Evolutionary conservation across 2,329 filamentous ascomycete genomes (phyloP), one percentile per base, ranked within the genome.

Genomic region (Stromatinia cepivora): DNA sequence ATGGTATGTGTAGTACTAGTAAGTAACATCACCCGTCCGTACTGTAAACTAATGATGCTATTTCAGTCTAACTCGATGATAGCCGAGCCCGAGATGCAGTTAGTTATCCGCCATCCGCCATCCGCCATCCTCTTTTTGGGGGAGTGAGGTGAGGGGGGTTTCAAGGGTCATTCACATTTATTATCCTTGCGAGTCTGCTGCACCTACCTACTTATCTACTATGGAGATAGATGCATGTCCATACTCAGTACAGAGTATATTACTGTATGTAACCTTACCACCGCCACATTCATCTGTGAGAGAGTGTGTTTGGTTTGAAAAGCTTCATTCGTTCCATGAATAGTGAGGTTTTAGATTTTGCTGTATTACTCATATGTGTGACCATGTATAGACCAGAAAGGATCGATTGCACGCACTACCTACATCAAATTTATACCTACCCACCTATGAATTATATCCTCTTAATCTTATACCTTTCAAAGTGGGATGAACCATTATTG

Each of bases 31-130:
- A 42, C 39, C 39, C 39, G 39, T 17, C 39, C 39, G 13, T 17
- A 42, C 17, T 17, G 39, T 17, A 42, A 15, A 42, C 39, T 15
- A 11, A 42, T 42, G 39, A 42, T 48, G 46, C 46, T 57, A 57
- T 57, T 57, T 57, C 31, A 57, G 54, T 57, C 54, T 57, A 57
- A 57, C 20, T 57, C 34, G 54, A 25, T 58, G 56, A 42, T 58
- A 58, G 56, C 56, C 56, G 56, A 58, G 56, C 56, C 56, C n/a
- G 36, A n/a, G 39, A 42, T 42, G 39, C 39, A 42, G 39, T 42
- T 42, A 42, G 34, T 39, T 57, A 57, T 25, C 34, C 34, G 36
- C 56, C 56, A 58, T 34, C n/a, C 25, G n/a, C n/a, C n/a, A 57
- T 25, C 34, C 34, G 36, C 56, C 56, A 58, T 34, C n/a, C 25